Conservation (phyloP, 805 yeast genomes). For the Nakazawaea molendinolei region DNA sequence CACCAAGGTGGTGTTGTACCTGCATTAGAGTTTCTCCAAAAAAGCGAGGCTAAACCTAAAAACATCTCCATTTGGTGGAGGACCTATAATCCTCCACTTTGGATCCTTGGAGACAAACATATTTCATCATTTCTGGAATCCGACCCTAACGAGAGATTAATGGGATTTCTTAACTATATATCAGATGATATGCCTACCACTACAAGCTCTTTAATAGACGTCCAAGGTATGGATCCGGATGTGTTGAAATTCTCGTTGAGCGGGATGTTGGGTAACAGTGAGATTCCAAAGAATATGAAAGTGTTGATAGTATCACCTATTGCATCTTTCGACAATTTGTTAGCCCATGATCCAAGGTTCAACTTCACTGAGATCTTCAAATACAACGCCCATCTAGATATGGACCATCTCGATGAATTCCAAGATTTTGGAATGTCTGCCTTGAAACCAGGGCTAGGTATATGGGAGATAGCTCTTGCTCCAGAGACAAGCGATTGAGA, state of each 20-base stretch:
- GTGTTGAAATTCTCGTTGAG: constrained; percentile 4
- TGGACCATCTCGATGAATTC: constrained; percentile 64
- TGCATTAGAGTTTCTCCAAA: constrained; percentile 39
- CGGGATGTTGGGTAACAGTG: constrained; percentile 4
- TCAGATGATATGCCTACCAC: constrained; percentile 10
- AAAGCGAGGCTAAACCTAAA: constrained; percentile 13
- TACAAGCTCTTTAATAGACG: constrained; percentile 28
- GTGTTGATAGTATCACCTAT: constrained; percentile 28
- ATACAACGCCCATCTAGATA: constrained; percentile 48
- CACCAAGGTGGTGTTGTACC: constrained; percentile 92
- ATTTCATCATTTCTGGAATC: constrained; percentile 1
- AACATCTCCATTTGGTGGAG: constrained; percentile 79
- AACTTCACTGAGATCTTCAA: constrained; percentile 24
- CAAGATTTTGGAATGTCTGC: constrained; percentile 30
- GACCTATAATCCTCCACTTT: constrained; percentile 89
- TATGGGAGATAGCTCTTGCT: constrained; percentile 30
- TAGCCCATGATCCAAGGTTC: constrained; percentile 2
- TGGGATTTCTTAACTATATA: constrained; percentile 6
- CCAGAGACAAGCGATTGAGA: constrained; percentile 1
- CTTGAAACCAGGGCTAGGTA: constrained; percentile 56
- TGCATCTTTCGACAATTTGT: constrained; percentile 22
- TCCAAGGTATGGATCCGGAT: constrained; percentile 35
- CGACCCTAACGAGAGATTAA: constrained; percentile 8
- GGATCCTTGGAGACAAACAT: constrained; percentile 39
- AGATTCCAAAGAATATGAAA: constrained; percentile 10